phyloP scores from a whole-genome alignment of 805 yeast species.

The Priceomyces fermenticarens region DNA sequence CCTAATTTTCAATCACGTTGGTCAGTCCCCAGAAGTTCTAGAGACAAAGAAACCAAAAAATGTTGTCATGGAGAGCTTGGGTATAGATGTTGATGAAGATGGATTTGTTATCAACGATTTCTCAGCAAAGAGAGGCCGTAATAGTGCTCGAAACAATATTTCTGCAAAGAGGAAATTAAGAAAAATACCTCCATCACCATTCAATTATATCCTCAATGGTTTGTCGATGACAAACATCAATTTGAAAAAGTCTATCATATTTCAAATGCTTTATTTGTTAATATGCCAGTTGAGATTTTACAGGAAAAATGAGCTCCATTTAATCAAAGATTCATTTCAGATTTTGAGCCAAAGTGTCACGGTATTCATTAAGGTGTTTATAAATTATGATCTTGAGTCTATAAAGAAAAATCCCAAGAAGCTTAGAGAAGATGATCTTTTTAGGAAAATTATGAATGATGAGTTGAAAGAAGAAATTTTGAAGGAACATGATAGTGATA shows the following conservation, averaged over 20 bases:
- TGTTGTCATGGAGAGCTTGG: constrained; percentile 33
- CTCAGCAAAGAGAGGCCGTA: constrained; percentile 33
- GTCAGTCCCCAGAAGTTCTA: constrained; percentile 13
- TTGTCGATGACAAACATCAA: constrained; percentile 42
- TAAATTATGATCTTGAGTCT: constrained; percentile 32
- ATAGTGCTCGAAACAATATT: constrained; percentile 7
- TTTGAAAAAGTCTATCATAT: constrained; percentile 38
- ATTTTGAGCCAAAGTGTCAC: constrained; percentile 25
- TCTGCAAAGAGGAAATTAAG: constrained; percentile 15
- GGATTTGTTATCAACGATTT: constrained; percentile 45
- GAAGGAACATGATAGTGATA: constrained; percentile 29
- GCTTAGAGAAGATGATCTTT: constrained; percentile 34
- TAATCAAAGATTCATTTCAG: constrained; percentile 15
- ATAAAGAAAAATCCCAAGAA: constrained; percentile 16
- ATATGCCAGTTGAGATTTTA: constrained; percentile 37
- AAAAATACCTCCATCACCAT: constrained; percentile 37
- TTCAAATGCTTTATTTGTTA: constrained; percentile 41
- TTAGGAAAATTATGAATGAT: constrained; percentile 35
- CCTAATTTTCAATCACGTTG: constrained; percentile 34
- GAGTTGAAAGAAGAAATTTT: constrained; percentile 37
- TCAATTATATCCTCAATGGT: constrained; percentile 40
- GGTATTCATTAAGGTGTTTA: constrained; percentile 34
- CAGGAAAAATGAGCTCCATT: constrained; percentile 21
- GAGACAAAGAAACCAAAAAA: constrained; percentile 10
- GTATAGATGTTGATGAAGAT: constrained; percentile 42